Evolutionary conservation across 257 asterid species (phyloP).

Genomic region (Penstemon davidsonii): DNA sequence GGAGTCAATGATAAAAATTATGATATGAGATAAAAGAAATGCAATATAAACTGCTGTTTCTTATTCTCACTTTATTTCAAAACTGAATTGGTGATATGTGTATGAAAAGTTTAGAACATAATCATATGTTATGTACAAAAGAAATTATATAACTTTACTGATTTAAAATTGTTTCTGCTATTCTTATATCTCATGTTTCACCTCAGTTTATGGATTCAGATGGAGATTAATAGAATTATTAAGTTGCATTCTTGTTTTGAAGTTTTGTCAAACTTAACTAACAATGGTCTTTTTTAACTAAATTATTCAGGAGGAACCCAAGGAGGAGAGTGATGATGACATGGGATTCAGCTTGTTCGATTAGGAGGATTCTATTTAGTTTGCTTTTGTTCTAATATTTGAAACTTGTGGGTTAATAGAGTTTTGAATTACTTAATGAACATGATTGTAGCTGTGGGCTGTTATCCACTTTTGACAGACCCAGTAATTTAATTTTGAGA

Average conservation of each 20-base stretch:
- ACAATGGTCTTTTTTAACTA: not conserved
- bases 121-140: too few relatives aligned
- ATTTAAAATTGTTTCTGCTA: too few relatives aligned
- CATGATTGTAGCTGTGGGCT: not conserved
- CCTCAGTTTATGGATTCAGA: not conserved
- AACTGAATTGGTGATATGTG: too few relatives aligned
- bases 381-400: conserved; percentile 6
- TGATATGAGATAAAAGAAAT: too few relatives aligned
- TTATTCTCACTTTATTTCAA: too few relatives aligned
- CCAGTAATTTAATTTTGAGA: not conserved
- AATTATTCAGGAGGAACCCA: conserved; percentile 46
- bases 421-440: conserved; percentile 14
- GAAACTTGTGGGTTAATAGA: conserved; percentile 13
- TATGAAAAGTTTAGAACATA: too few relatives aligned
- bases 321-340: conserved; percentile 63
- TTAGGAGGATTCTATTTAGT: conserved; percentile 25
- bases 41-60: too few relatives aligned
- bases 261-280: not conserved
- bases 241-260: not conserved
- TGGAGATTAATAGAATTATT: not conserved
- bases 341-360: conserved; percentile 57
- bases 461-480: not conserved
- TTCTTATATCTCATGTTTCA: not conserved
- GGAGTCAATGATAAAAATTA: too few relatives aligned
- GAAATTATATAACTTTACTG: not conserved